Percentiles rank a stretch among this genome's conserved stretches.
These are phyloP conservation scores for Acer campestre DNA, from an alignment of 345 rosid species.

Conservation along the genomic window DNA sequence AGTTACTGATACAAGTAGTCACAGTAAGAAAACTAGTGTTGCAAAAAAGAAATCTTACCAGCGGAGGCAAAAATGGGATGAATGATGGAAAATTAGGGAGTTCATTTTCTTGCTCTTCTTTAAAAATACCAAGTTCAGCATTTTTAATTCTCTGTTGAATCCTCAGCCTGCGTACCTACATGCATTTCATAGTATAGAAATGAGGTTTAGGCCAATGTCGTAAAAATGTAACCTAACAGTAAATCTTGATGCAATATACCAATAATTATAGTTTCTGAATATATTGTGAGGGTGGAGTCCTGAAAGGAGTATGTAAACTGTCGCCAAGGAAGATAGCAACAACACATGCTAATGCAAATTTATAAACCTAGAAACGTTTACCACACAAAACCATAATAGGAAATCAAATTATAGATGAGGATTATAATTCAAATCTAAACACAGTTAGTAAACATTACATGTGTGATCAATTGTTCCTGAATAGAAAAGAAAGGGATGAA, in stretches of 20 bases:
- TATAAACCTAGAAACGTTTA: neutral
- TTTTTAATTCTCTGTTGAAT: conserved; percentile 86
- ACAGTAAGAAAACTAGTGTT: neutral
- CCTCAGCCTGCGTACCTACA: conserved; percentile 85
- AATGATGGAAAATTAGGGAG: conserved; percentile 94
- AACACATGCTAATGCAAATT: neutral
- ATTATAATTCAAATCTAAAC: conserved; percentile 1
- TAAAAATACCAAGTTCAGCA: conserved; percentile 66
- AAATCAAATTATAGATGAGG: neutral
- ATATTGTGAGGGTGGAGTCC: neutral
- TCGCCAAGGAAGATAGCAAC: neutral
- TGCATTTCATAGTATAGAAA: neutral
- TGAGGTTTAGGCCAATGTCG: neutral
- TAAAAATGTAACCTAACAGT: neutral
- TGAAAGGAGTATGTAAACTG: neutral
- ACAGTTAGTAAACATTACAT: neutral
- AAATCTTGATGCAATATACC: neutral
- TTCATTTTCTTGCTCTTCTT: conserved; percentile 67
- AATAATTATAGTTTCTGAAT: neutral
- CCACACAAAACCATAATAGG: neutral
- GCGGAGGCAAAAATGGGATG: conserved; percentile 95
- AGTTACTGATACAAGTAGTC: neutral
- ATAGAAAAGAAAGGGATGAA: neutral
- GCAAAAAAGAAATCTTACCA: conserved; percentile 47
- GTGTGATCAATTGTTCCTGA: neutral